Conservation (phyloP, 2,329 filamentous ascomycete genomes). For the Trichoderma sp. region DNA sequence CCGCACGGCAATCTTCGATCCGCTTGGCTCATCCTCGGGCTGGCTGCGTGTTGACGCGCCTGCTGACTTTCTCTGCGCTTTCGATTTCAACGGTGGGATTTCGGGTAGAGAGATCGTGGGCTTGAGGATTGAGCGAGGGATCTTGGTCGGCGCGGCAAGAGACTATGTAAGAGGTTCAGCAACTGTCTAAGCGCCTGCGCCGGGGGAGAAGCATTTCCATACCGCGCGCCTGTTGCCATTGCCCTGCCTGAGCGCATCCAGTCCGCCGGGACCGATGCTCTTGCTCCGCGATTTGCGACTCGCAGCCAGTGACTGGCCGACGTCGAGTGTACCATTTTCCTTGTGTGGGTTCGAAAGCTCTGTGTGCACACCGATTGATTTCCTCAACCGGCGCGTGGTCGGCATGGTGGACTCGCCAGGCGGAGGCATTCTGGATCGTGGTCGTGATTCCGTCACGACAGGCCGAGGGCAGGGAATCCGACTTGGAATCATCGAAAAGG, state of each 20-base stretch:
- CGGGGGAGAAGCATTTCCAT: conserved; percentile 38
- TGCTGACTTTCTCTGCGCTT: conserved; percentile 30
- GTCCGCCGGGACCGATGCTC: conserved; percentile 88
- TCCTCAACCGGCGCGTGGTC: conserved; percentile 62
- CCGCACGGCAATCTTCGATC: conserved; percentile 64
- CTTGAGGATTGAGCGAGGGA: conserved; percentile 75
- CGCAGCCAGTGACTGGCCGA: conserved; percentile 56
- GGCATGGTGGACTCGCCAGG: conserved; percentile 53
- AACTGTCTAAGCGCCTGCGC: conserved; percentile 9
- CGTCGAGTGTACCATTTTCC: conserved; percentile 75
- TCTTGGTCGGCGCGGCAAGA: conserved; percentile 54
- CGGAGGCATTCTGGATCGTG: conserved; percentile 39
- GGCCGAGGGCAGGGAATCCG: conserved; percentile 30
- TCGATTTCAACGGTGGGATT: conserved; percentile 64
- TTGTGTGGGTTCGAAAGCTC: conserved; percentile 64
- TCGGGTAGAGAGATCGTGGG: conserved; percentile 70
- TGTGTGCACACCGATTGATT: conserved; percentile 68
- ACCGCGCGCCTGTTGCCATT: conserved; percentile 81
- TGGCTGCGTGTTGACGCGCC: conserved; percentile 25
- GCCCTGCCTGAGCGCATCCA: conserved; percentile 77
- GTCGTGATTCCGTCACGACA: conserved; percentile 28
- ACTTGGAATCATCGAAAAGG: conserved; percentile 33
- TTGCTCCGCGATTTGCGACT: conserved; percentile 78
- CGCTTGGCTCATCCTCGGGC: conserved; percentile 35
- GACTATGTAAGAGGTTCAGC: conserved; percentile 48